Conservation (phyloP, 768 basidiomycete genomes). For the Termitomyces heimii region DNA sequence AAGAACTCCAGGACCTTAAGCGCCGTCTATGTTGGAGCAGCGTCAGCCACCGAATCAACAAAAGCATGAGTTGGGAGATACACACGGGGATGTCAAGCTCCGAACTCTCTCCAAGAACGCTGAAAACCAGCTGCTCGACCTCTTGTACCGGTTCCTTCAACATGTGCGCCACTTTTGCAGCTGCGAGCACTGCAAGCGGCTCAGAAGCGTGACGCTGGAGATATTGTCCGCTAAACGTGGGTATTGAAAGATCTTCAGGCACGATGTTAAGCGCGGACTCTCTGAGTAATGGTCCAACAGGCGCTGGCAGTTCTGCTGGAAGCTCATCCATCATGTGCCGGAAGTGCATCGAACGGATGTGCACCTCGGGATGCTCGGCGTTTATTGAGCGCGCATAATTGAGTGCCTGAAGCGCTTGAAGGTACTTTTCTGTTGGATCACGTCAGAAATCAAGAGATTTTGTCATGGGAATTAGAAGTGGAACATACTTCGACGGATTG, state of each 20-base stretch:
- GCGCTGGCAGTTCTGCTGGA: constrained; percentile 34
- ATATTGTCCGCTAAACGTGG: constrained; percentile 70
- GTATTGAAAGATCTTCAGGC: constrained; percentile 50
- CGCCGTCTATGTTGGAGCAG: constrained; percentile 39
- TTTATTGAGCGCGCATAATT: constrained; percentile 47
- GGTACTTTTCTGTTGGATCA: constrained; percentile 59
- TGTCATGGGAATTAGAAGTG: background rate
- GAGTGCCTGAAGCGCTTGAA: constrained; percentile 74
- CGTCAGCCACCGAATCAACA: background rate
- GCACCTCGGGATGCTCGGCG: constrained; percentile 58
- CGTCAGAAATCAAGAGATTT: background rate
- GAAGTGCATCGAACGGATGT: constrained; percentile 65
- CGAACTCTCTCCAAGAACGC: constrained; percentile 35
- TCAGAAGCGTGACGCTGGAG: constrained; percentile 55
- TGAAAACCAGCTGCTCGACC: constrained; percentile 54
- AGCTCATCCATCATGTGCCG: constrained; percentile 33
- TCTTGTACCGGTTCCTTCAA: constrained; percentile 49
- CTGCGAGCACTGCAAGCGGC: constrained; percentile 51
- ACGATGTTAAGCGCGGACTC: constrained; percentile 45
- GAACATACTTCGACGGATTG: constrained; percentile 68
- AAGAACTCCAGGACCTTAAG: constrained; percentile 44
- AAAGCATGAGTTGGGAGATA: background rate
- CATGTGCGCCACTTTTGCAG: constrained; percentile 47
- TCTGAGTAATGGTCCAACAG: constrained; percentile 44
- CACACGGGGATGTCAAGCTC: constrained; percentile 42